These are phyloP conservation scores for Aspergillus aculeatus DNA, from an alignment of 2,329 filamentous ascomycete genomes.

Conservation along the genomic window DNA sequence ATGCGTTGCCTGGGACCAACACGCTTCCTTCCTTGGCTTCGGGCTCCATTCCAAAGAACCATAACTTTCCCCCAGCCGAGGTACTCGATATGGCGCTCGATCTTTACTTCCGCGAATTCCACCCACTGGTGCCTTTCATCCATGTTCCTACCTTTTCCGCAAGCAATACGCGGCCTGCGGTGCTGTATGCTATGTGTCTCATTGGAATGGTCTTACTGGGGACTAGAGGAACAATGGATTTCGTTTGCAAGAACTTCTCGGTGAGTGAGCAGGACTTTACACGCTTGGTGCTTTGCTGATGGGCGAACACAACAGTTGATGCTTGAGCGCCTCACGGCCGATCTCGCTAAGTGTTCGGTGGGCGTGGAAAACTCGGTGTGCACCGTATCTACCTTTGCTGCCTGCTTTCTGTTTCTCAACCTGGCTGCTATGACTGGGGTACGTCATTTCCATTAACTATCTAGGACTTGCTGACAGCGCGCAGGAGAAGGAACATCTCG, in stretches of 20 bases:
- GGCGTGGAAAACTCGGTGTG: conserved; percentile 41
- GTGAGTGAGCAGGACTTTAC: conserved; percentile 22
- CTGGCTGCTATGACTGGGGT: conserved; percentile 51
- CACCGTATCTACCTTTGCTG: conserved; percentile 49
- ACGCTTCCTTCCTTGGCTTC: neutral
- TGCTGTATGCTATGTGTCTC: conserved; percentile 54
- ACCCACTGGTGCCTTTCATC: conserved; percentile 54
- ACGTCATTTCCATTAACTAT: neutral
- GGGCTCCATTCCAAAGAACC: conserved; percentile 16
- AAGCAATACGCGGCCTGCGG: conserved; percentile 46
- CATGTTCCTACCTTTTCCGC: conserved; percentile 55
- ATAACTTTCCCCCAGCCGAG: conserved; percentile 51
- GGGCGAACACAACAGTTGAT: conserved; percentile 19
- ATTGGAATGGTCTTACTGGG: conserved; percentile 54
- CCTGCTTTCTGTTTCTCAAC: conserved; percentile 50
- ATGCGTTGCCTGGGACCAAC: conserved; percentile 11
- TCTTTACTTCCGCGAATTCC: conserved; percentile 55
- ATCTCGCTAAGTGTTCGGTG: conserved; percentile 45
- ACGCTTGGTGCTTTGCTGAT: conserved; percentile 8
- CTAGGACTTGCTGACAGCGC: neutral
- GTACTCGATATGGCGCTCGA: conserved; percentile 56
- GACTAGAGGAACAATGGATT: conserved; percentile 52
- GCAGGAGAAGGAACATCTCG: conserved; percentile 45
- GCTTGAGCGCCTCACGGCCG: conserved; percentile 42
- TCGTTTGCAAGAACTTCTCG: conserved; percentile 49